Evolutionary conservation across 306 rosid species (phyloP).

Genomic region (Calophaca sinica): DNA sequence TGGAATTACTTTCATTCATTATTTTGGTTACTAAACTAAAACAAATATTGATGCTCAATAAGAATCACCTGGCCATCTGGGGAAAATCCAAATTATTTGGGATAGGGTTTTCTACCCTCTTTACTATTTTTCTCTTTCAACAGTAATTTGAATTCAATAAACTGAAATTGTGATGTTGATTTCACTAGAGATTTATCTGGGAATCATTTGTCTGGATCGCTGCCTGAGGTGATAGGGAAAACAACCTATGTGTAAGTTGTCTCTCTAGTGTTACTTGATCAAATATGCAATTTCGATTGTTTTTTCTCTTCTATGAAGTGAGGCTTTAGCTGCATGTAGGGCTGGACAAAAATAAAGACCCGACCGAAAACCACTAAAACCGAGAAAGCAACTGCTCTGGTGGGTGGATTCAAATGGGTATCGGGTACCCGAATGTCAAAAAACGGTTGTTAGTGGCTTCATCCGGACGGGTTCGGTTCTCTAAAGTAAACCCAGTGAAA

Average conservation of each 20-base stretch:
- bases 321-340: too few species aligned
- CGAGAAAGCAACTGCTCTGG: too few species aligned
- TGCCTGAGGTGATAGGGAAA: constrained; percentile 53
- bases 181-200: constrained; percentile 63
- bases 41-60: not conserved
- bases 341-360: too few species aligned
- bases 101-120: constrained; percentile 8
- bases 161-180: constrained; percentile 29
- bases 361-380: too few species aligned
- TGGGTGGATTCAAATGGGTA: too few species aligned
- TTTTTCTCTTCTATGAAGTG: not conserved
- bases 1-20: not conserved
- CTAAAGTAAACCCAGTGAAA: too few species aligned
- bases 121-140: constrained; percentile 17
- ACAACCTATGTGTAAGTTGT: constrained; percentile 55
- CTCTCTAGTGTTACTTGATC: constrained; percentile 33
- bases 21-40: not conserved
- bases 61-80: not conserved
- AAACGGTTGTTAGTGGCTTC: too few species aligned
- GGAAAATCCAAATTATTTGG: not conserved
- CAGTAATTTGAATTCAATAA: constrained; percentile 17
- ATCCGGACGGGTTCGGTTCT: too few species aligned
- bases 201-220: constrained; percentile 60
- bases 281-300: not conserved
- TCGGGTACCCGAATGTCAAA: too few species aligned